Conservation (phyloP, 495 filamentous ascomycete species). For the Penicillium coffeae region DNA sequence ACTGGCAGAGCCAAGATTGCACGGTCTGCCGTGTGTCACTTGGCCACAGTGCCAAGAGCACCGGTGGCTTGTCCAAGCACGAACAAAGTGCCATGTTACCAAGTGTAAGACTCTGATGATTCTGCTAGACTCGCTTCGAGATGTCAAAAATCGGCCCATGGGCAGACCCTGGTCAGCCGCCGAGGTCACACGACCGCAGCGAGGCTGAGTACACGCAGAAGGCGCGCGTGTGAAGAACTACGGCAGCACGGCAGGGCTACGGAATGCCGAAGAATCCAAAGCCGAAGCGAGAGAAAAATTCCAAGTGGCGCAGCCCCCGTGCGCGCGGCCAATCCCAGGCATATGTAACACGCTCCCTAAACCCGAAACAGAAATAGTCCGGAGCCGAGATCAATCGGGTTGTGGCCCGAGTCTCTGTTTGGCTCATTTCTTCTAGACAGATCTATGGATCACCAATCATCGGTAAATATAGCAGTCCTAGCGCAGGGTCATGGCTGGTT, state of each 20-base stretch:
- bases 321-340: not conserved
- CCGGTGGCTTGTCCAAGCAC: too few species aligned
- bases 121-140: too few species aligned
- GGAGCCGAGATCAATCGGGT: not conserved
- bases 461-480: not conserved
- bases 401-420: conserved; percentile 5
- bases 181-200: not conserved
- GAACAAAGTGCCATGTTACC: too few species aligned
- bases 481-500: not conserved
- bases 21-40: too few species aligned
- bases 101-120: too few species aligned
- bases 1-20: too few species aligned
- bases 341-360: not conserved
- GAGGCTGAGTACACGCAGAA: not conserved
- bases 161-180: too few species aligned
- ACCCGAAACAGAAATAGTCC: not conserved
- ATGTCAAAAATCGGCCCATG: too few species aligned
- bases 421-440: not conserved
- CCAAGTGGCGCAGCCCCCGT: not conserved
- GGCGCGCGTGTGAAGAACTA: too few species aligned
- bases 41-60: too few species aligned
- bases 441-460: not conserved
- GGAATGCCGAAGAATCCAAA: not conserved
- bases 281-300: not conserved
- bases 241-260: not conserved